Base-by-base conservation (phyloP, 768 basidiomycete genomes). In the Auricularia auricula-judae region DNA sequence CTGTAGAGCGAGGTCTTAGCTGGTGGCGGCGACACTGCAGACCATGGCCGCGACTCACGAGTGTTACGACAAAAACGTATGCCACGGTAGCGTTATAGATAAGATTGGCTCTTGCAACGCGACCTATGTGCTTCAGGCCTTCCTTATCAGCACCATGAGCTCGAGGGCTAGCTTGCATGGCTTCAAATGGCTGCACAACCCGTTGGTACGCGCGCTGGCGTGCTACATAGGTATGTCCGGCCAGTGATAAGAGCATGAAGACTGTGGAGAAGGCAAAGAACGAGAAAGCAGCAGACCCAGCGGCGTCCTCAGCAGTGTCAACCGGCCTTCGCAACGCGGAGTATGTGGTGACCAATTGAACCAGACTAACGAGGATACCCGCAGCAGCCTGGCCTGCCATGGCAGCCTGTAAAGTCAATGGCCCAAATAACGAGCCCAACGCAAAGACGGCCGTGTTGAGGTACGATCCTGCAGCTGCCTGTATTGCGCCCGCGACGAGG, bases 301-400 rank as follows among this genome's bases (percentile, higher is more conserved):
- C 14, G 8, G 75, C 77, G 23, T 79, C 81, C n/a, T 77, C 72
- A 36, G 65, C 65, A 14, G 51, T 62, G 4, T 65, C 64, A 16
- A 66, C 63, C 3, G 70, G 66, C 10, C 72, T 63, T 58, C 77
- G 79, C 16, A 89, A 76, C 8, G 87, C 87, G 1, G 82, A 75
- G 0, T 79, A 73, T 8, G 87, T 81, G 65, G 89, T 85, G 39
- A 85, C 66, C 7, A 93, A 81, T 70, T 94, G 91, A 0, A 92
- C 86, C 1, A 79, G 76, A 62, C 91, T 91, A 66, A 94, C 86
- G 1, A 84, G 85, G 12, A 95, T 89, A 0, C 86, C 93, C 1
- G 93, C 84, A 0, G 88, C 90, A 0, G 89, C 93, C 74, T 94
- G 91, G 11, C 91, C 93, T 2, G 91, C 84, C 80, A 94, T 83